These are phyloP conservation scores for Annulohypoxylon nitens DNA, from an alignment of 495 filamentous ascomycete species.

Conservation along the genomic window DNA sequence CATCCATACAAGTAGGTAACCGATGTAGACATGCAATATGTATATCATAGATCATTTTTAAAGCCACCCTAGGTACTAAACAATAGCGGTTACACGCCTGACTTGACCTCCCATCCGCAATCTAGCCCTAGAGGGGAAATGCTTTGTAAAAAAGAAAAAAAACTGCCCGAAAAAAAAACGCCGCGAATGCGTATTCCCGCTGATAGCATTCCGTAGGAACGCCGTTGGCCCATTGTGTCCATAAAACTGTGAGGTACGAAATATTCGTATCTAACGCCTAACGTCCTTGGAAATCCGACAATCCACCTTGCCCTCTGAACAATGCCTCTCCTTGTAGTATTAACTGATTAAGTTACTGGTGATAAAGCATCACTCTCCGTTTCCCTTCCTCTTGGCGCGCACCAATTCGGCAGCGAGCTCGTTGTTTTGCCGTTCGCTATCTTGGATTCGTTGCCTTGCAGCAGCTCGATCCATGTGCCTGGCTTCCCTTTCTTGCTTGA, in stretches of 20 bases:
- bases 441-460: conserved; percentile 85
- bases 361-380: conserved; percentile 37
- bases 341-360: background rate
- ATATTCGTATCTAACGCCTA: conserved; percentile 23
- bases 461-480: conserved; percentile 84
- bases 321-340: background rate
- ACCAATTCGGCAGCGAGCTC: conserved; percentile 63
- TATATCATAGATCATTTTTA: conserved; percentile 34
- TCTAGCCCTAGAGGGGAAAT: conserved; percentile 7
- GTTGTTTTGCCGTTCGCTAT: conserved; percentile 82
- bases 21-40: conserved; percentile 11
- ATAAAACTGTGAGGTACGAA: conserved; percentile 36
- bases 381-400: conserved; percentile 44
- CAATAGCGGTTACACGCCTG: conserved; percentile 15
- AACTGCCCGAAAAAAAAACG: conserved; percentile 18
- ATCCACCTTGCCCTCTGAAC: background rate
- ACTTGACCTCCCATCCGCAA: background rate
- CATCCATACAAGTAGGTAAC: background rate
- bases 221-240: conserved; percentile 27
- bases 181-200: conserved; percentile 33
- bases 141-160: conserved; percentile 9
- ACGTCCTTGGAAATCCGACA: conserved; percentile 7
- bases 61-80: background rate
- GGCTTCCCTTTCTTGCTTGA: conserved; percentile 93
- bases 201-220: conserved; percentile 28